These are phyloP conservation scores for Phtheirospermum japonicum DNA, from an alignment of 257 asterid genomes.

Conservation along the genomic window DNA sequence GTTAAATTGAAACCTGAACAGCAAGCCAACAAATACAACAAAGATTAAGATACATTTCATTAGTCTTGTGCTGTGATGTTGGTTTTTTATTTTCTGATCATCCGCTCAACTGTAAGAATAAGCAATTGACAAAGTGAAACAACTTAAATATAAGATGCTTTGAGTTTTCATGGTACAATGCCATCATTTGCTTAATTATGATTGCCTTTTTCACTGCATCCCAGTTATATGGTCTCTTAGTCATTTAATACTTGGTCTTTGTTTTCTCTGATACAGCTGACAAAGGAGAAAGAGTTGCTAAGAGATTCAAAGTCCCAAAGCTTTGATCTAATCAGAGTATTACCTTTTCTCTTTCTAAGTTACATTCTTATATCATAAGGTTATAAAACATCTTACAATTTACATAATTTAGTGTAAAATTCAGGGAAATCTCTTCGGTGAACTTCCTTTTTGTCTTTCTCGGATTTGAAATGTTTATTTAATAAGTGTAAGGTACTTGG, in stretches of 20 bases:
- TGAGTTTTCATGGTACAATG: too few species aligned
- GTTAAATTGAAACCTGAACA: not conserved
- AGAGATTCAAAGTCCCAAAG: constrained; percentile 69
- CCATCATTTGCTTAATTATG: not conserved
- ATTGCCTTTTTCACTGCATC: constrained; percentile 4
- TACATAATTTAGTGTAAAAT: constrained; percentile 9
- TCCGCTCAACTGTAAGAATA: too few species aligned
- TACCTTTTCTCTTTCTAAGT: constrained; percentile 22
- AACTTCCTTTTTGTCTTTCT: constrained; percentile 4
- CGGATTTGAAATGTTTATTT: constrained; percentile 4
- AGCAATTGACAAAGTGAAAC: too few species aligned
- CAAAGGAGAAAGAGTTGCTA: constrained; percentile 65
- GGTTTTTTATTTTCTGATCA: not conserved
- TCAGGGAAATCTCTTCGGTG: not conserved
- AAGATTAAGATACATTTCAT: not conserved
- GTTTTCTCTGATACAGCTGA: constrained; percentile 51
- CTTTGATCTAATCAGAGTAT: constrained; percentile 74
- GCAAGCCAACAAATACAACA: not conserved
- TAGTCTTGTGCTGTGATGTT: constrained; percentile 2
- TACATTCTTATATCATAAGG: not conserved
- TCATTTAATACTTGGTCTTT: not conserved
- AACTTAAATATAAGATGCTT: too few species aligned
- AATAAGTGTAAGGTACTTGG: not conserved
- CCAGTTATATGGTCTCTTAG: not conserved
- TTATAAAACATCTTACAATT: constrained; percentile 14